phyloP scores from a whole-genome alignment of 208 protist species.

The Wallacemonas sp. region DNA sequence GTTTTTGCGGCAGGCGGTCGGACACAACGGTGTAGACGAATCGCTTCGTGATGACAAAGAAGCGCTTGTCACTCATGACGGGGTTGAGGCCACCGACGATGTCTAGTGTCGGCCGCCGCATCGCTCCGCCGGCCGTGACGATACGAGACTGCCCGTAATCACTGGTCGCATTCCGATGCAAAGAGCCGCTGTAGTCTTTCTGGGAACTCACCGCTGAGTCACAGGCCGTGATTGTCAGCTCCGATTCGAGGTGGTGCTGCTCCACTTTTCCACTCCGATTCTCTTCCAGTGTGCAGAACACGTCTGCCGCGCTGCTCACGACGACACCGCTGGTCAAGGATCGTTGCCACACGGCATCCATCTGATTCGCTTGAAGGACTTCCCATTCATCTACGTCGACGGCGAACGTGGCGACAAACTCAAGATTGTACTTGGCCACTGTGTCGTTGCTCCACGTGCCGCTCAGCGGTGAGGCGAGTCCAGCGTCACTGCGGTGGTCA shows the following conservation, averaged over 20 bases:
- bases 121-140: not conserved
- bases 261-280: not conserved
- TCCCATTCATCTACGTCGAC: constrained; percentile 74
- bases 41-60: constrained; percentile 62
- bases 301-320: constrained; percentile 61
- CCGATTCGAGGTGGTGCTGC: not conserved
- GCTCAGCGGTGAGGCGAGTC: constrained; percentile 1
- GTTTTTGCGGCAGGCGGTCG: constrained; percentile 44
- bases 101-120: not conserved
- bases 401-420: constrained; percentile 57
- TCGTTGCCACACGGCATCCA: constrained; percentile 68
- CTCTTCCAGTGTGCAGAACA: constrained; percentile 56
- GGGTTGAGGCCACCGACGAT: constrained; percentile 10
- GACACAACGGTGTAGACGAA: constrained; percentile 49
- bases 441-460: constrained; percentile 4
- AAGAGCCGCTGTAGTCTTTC: not conserved
- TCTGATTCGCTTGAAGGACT: constrained; percentile 50
- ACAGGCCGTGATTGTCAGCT: constrained; percentile 8
- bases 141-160: not conserved
- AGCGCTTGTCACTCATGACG: constrained; percentile 15
- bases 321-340: constrained; percentile 62
- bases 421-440: constrained; percentile 37
- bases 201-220: not conserved
- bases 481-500: constrained; percentile 1
- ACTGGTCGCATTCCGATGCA: not conserved